These are phyloP conservation scores for Kregervanrija delftensis DNA, from an alignment of 805 yeast species.

Conservation along the genomic window DNA sequence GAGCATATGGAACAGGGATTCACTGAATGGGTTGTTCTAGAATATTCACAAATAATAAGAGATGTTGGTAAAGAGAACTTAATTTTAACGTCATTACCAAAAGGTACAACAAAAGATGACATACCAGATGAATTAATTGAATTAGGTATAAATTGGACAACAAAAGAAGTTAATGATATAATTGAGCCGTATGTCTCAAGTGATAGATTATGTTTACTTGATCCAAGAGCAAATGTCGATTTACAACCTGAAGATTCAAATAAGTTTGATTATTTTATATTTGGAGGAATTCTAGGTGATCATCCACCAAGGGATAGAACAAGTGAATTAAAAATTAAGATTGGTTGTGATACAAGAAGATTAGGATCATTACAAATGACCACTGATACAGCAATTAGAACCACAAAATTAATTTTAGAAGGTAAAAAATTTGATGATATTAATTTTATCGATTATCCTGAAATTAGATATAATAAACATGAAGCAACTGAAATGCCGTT, in stretches of 20 bases:
- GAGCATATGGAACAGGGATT: slow-evolving; percentile 98
- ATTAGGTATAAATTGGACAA: slow-evolving; percentile 76
- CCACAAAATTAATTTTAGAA: slow-evolving; percentile 75
- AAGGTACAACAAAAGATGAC: slow-evolving; percentile 47
- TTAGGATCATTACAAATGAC: slow-evolving; percentile 91
- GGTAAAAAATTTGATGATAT: slow-evolving; percentile 61
- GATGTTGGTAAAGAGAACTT: slow-evolving; percentile 79
- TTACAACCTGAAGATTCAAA: slow-evolving; percentile 61
- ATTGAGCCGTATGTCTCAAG: slow-evolving; percentile 38
- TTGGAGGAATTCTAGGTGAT: slow-evolving; percentile 94
- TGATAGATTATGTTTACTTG: slow-evolving; percentile 67
- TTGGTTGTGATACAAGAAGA: slow-evolving; percentile 83
- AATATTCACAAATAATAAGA: slow-evolving; percentile 71
- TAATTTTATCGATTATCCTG: slow-evolving; percentile 87
- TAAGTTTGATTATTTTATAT: slow-evolving; percentile 79
- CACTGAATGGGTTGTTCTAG: slow-evolving; percentile 92
- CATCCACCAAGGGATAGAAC: slow-evolving; percentile 94
- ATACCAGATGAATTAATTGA: slow-evolving; percentile 56
- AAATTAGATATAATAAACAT: slow-evolving; percentile 75
- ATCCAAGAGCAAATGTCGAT: slow-evolving; percentile 78
- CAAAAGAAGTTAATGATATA: slow-evolving; percentile 55
- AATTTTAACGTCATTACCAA: slow-evolving; percentile 69
- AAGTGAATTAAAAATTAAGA: slow-evolving; percentile 70
- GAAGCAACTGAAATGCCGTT: slow-evolving; percentile 98
- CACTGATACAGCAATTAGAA: slow-evolving; percentile 94